Evolutionary conservation across 257 asterid species (phyloP), one percentile per base, ranked within the genome.

Genomic region (Coffea eugenioides): DNA sequence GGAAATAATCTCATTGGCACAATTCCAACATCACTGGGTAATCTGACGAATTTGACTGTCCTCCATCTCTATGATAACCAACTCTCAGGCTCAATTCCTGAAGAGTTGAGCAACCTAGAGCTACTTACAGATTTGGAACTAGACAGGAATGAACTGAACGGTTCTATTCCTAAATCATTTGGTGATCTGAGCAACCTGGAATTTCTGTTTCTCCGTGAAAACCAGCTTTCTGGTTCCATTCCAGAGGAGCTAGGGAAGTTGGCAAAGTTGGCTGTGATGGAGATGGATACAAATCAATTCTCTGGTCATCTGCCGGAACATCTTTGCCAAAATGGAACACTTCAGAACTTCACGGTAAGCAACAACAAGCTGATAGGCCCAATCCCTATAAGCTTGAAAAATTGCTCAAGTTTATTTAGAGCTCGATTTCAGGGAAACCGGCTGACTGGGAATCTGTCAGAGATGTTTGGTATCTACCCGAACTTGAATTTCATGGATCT

Each of bases 271-370:
- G 49, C 21, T 6, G 23, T 46, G 1, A 25, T 85, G 4, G 61
- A 46, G 76, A 52, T 85, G 20, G 27, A 54, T 49, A 6, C 49
- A 0, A 88, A 86, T 80, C 48, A 81, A 39, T 71, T 88, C 45
- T 77, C 81, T 11, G 90, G 88, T 41, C 71, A 48, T 8, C 69
- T 88, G 69, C 92, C 90, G 21, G 82, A 87, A 73, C 6, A 54
- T 46, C 82, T 87, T 27, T 27, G 31, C 31, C 31, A 27, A 27
- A 27, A 27, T 27, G 31, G 31, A 27, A 27, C 31, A 27, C 31
- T 27, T 27, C 31, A 27, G 31, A 27, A 27, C 31, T 27, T 27
- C 31, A 27, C 31, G 31, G 31, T 27, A 27, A 27, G 31, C 31
- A 27, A 27, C 31, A 27, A 27, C 31, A 27, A 27, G 0, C 31